phyloP scores from a whole-genome alignment of 2,329 filamentous ascomycete genomes.

The Pseudocercospora macadamiae region DNA sequence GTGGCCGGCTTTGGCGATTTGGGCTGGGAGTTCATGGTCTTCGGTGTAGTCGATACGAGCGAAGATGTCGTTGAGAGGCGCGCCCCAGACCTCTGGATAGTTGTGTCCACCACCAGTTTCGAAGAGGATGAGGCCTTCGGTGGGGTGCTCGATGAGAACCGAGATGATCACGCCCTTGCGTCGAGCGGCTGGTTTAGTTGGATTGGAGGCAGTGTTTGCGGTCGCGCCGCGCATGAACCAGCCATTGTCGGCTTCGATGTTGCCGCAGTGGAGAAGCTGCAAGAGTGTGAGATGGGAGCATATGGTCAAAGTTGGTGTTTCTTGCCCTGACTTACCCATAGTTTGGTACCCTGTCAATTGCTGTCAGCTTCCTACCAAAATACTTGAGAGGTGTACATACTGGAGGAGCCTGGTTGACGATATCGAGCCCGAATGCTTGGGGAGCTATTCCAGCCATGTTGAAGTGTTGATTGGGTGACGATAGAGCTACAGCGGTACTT shows the following conservation, averaged over 20 bases:
- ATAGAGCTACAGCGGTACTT: no score
- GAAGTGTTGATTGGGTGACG: no score
- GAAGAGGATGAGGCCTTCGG: constrained; percentile 41
- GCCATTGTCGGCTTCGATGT: constrained; percentile 42
- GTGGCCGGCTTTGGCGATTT: constrained; percentile 36
- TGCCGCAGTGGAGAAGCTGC: constrained; percentile 40
- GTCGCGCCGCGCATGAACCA: constrained; percentile 40
- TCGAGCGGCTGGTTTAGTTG: constrained; percentile 31
- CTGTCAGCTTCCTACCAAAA: background rate
- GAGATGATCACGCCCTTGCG: constrained; percentile 39
- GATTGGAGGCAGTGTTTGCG: constrained; percentile 35
- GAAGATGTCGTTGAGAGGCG: constrained; percentile 40
- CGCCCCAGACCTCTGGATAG: constrained; percentile 37
- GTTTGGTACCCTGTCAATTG: constrained; percentile 38
- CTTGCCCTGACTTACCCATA: constrained; percentile 34
- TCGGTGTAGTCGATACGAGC: constrained; percentile 33
- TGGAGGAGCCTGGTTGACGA: constrained; percentile 31
- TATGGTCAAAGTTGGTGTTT: background rate
- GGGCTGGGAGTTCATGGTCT: constrained; percentile 26
- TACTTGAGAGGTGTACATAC: background rate
- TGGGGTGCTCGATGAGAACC: constrained; percentile 36
- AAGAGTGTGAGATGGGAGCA: background rate
- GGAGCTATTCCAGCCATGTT: no score
- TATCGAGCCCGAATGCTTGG: constrained; percentile 28
- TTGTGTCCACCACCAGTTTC: constrained; percentile 41